Percentiles rank a stretch among this genome's conserved stretches.
These are phyloP conservation scores for Candida krabiensis DNA, from an alignment of 805 yeast species.

Conservation along the genomic window DNA sequence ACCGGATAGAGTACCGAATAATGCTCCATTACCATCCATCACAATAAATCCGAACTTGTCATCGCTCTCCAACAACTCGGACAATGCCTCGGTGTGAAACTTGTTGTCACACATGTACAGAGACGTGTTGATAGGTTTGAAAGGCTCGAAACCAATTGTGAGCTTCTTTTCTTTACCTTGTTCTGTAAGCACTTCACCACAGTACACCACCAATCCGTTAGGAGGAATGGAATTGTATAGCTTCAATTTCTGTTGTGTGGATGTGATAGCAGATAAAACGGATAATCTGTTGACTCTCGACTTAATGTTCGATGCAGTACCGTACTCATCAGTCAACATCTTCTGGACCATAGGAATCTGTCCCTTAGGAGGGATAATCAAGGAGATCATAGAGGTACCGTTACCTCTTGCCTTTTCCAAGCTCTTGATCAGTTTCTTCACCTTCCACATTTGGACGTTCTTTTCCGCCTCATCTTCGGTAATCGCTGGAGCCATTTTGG, in stretches of 20 bases:
- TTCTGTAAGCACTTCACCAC: constrained; percentile 97
- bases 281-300: constrained; percentile 96
- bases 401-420: constrained; percentile 94
- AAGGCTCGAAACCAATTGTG: constrained; percentile 97
- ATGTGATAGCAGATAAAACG: constrained; percentile 94
- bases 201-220: constrained; percentile 92
- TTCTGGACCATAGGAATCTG: constrained; percentile 86
- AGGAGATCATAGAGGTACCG: constrained; percentile 98
- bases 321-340: constrained; percentile 96
- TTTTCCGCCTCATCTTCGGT: constrained; percentile 85
- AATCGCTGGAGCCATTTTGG: constrained; percentile 35
- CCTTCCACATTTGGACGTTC: constrained; percentile 98
- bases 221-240: constrained; percentile 86
- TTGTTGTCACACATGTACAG: constrained; percentile 94
- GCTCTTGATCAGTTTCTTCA: constrained; percentile 88
- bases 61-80: constrained; percentile 92
- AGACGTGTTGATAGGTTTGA: constrained; percentile 98
- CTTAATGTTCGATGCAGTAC: constrained; percentile 97
- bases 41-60: constrained; percentile 96
- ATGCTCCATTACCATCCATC: constrained; percentile 99
- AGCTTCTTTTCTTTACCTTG: constrained; percentile 98
- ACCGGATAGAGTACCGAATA: constrained; percentile 94
- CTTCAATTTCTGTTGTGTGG: constrained; percentile 95
- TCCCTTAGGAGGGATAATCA: constrained; percentile 93
- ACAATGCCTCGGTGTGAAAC: constrained; percentile 95